Evolutionary conservation across 768 basidiomycete genomes (phyloP).

Genomic region (Boletus bicolor): DNA sequence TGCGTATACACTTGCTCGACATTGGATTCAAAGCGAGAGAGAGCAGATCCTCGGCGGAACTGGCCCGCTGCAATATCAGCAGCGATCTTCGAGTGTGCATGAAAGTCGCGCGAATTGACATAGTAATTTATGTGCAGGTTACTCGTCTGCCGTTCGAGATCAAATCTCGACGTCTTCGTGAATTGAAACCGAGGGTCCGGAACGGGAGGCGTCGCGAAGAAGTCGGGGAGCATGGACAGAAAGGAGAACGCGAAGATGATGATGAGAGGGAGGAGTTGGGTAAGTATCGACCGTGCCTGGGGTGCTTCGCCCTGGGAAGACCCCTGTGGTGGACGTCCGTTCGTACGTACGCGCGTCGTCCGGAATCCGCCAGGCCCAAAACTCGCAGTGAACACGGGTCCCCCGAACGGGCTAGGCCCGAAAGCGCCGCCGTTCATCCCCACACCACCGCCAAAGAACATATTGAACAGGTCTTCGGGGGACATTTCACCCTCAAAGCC

Average conservation of each 20-base stretch:
- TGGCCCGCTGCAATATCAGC: constrained; percentile 57
- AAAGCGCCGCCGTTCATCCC: constrained; percentile 43
- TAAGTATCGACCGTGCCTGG: constrained; percentile 55
- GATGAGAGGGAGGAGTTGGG: constrained; percentile 82
- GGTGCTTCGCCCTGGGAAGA: constrained; percentile 38
- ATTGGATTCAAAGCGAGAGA: constrained; percentile 65
- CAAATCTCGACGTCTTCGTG: constrained; percentile 53
- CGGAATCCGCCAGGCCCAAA: constrained; percentile 87
- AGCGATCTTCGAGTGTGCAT: constrained; percentile 71
- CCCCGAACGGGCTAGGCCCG: constrained; percentile 48
- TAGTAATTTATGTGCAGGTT: constrained; percentile 76
- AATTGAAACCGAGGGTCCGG: constrained; percentile 85
- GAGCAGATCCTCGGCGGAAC: constrained; percentile 30
- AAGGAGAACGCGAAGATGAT: constrained; percentile 83
- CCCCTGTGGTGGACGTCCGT: constrained; percentile 35
- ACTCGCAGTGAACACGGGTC: constrained; percentile 66
- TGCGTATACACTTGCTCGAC: constrained; percentile 77
- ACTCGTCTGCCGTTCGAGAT: constrained; percentile 67
- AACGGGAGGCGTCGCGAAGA: constrained; percentile 62
- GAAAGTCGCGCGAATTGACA: constrained; percentile 75
- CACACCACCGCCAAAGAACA: constrained; percentile 86
- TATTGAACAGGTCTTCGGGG: constrained; percentile 96
- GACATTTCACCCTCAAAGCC: constrained; percentile 82
- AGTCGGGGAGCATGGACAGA: constrained; percentile 71
- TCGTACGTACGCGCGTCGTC: constrained; percentile 52